Conservation (phyloP, 164 flowering plant genomes). For the Stephania japonica region DNA sequence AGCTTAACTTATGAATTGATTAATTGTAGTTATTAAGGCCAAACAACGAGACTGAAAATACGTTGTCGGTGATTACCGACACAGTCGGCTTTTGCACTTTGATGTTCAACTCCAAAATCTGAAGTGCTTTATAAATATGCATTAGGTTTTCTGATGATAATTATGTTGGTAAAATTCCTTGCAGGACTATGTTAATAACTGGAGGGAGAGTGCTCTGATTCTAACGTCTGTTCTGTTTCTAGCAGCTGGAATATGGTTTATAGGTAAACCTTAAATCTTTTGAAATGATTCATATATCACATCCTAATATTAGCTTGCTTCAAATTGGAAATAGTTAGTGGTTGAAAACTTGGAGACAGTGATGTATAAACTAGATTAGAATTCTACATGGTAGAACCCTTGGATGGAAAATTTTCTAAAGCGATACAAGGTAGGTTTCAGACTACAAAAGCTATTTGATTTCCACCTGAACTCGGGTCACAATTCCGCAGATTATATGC, state of each 20-base stretch:
- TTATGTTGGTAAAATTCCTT: constrained; percentile 6
- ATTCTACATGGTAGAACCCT: too few relatives aligned
- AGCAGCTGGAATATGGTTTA: constrained; percentile 69
- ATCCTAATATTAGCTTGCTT: background rate
- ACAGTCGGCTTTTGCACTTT: background rate
- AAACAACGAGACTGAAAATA: too few relatives aligned
- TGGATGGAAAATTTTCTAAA: too few relatives aligned
- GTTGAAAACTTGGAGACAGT: too few relatives aligned
- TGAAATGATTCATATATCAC: background rate
- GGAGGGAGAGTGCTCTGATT: constrained; percentile 71
- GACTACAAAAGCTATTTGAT: too few relatives aligned
- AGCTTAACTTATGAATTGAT: too few relatives aligned
- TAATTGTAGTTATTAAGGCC: too few relatives aligned
- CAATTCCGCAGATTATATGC: too few relatives aligned
- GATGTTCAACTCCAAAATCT: background rate
- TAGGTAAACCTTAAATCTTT: constrained; percentile 33
- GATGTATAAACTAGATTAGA: too few relatives aligned
- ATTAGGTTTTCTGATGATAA: constrained; percentile 5
- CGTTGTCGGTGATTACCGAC: background rate
- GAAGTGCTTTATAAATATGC: background rate
- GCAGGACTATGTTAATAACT: constrained; percentile 71
- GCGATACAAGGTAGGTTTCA: too few relatives aligned
- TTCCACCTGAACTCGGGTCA: too few relatives aligned
- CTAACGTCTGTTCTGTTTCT: constrained; percentile 60
- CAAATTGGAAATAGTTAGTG: too few relatives aligned